Base-by-base conservation (phyloP, 495 filamentous ascomycete species). In the Jackrogersella multiformis region DNA sequence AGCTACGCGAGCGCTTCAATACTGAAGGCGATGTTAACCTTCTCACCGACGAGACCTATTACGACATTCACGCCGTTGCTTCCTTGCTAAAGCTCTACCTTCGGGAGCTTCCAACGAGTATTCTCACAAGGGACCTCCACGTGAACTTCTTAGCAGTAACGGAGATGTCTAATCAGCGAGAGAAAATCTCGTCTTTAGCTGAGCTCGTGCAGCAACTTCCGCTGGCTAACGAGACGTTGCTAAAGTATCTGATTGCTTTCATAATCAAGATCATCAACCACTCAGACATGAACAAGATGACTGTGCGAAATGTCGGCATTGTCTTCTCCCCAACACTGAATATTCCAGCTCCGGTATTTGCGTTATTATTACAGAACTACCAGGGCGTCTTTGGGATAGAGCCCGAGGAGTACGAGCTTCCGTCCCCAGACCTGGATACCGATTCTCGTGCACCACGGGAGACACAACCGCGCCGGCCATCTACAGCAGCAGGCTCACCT, bases 311-410 rank as follows among this genome's bases (percentile, higher is more conserved):
- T 76, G 93, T 99, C 51, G 93, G 95, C 68, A 99, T 99, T 64
- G 94, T 98, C 56, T 99, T 98, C 78, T 95, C 96, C n/a, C 95
- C 95, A 1, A 98, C 96, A 0, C 85, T 98, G 30, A 98, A 98
- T 77, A 97, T 99, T 38, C 94, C 96, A 0, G 92, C 93, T 1
- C 94, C 96, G 13, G 90, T 99, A 5, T 96, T 99, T 70, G 93
- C 93, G 1, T 83, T 93, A 78, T 95, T 99, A 77, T 84, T 99
- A 32, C 93, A 94, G 52, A 93, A 98, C 68, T 97, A 91, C 71
- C 84, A 91, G 67, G 83, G 83, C 36, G 94, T 99, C 44, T 99
- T 97, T 75, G 90, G 89, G 30, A 84, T 89, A 54, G 82, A 88
- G 5, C 83, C 86, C 1, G 84, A 87, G 65, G 83, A 88, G 59